Evolutionary conservation across 352 stramenopile species (phyloP).

Genomic region (Phytophthora aleatoria): DNA sequence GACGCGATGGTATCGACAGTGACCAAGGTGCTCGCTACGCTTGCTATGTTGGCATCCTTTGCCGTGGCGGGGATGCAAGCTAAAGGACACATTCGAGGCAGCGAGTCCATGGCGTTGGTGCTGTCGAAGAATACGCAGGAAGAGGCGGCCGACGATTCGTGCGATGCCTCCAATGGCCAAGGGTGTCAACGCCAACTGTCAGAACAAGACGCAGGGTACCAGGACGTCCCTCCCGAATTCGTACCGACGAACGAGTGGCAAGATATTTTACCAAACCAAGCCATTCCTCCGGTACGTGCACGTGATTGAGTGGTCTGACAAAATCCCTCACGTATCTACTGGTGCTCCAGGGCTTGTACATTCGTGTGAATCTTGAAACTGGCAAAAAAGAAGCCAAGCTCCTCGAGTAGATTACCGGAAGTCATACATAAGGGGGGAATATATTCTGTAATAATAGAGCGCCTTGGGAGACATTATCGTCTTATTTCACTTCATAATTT

Average conservation of each 20-base stretch:
- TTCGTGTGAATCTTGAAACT: slow-evolving; percentile 60
- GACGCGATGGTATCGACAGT: background rate
- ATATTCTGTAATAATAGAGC: slow-evolving; percentile 9
- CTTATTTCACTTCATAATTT: background rate
- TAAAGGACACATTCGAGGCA: slow-evolving; percentile 14
- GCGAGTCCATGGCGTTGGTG: slow-evolving; percentile 26
- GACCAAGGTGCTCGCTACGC: background rate
- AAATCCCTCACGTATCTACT: slow-evolving; percentile 2
- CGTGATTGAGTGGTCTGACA: background rate
- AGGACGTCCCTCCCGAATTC: slow-evolving; percentile 51
- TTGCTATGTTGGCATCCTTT: slow-evolving; percentile 2
- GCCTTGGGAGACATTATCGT: background rate
- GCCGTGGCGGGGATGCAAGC: background rate
- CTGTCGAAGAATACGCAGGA: slow-evolving; percentile 13
- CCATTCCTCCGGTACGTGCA: slow-evolving; percentile 45
- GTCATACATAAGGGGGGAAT: background rate
- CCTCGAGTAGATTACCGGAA: slow-evolving; percentile 29
- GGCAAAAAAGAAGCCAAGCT: slow-evolving; percentile 71
- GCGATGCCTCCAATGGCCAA: slow-evolving; percentile 13
- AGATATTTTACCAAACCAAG: slow-evolving; percentile 56
- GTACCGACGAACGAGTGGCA: slow-evolving; percentile 65
- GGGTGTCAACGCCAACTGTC: slow-evolving; percentile 22
- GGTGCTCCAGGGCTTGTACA: slow-evolving; percentile 49
- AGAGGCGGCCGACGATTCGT: slow-evolving; percentile 17
- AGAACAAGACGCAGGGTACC: slow-evolving; percentile 1